Conservation (phyloP, 176 grass and related monocot species). For the Bromus sterilis region DNA sequence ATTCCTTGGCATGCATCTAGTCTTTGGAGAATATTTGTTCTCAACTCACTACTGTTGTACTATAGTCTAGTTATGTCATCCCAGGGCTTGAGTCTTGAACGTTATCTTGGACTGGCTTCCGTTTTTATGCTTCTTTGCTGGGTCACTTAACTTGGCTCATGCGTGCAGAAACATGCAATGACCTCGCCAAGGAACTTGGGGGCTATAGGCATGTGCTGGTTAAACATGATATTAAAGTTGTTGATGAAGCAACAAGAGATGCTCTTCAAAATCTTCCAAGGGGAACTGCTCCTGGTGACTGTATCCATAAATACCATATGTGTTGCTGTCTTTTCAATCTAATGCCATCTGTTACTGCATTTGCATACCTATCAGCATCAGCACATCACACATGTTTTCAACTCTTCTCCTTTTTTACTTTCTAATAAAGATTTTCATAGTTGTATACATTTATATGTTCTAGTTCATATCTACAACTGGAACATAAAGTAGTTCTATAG, state of each 20-base stretch:
- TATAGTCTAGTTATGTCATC: neutral
- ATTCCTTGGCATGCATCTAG: neutral
- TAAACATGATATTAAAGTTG: conserved; percentile 65
- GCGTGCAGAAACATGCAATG: conserved; percentile 64
- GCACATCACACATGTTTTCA: neutral
- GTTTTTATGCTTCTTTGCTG: neutral
- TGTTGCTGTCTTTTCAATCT: neutral
- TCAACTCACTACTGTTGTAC: neutral
- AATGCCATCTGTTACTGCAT: neutral
- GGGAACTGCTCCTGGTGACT: conserved; percentile 64
- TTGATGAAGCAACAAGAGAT: conserved; percentile 42
- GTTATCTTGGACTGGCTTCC: neutral
- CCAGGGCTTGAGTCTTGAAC: neutral
- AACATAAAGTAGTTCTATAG: neutral
- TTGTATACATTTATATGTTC: neutral
- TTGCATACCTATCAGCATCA: neutral
- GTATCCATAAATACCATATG: conserved; percentile 54
- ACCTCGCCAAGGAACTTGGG: conserved; percentile 76
- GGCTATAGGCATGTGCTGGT: conserved; percentile 72
- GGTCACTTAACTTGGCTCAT: conserved; percentile 2
- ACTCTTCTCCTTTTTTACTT: neutral
- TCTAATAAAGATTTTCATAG: neutral
- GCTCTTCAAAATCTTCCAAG: conserved; percentile 54
- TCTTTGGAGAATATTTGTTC: neutral
- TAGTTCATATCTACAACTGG: neutral